Evolutionary conservation across 2,329 filamentous ascomycete species (phyloP).

Genomic region (Pseudogymnoascus sp.): DNA sequence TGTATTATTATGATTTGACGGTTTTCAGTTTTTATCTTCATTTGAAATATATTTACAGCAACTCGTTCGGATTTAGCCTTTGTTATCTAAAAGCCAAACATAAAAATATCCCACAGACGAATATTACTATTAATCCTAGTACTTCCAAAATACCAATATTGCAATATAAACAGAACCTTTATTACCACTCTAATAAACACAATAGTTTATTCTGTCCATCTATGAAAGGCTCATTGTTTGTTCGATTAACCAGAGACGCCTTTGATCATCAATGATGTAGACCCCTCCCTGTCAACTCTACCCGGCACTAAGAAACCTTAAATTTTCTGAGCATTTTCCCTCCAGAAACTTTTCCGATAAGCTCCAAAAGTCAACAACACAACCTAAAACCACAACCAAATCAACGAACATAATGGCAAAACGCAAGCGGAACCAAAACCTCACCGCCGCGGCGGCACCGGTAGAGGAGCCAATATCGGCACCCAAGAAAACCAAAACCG

Average conservation of each 20-base stretch:
- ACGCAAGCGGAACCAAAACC: conserved; percentile 5
- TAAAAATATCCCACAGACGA: not conserved
- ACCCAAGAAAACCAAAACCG: conserved; percentile 8
- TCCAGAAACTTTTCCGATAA: conserved; percentile 8
- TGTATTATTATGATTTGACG: not conserved
- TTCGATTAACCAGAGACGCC: not conserved
- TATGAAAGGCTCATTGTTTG: not conserved
- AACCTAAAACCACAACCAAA: not conserved
- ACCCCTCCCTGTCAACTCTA: conserved; percentile 1
- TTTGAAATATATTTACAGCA: not conserved
- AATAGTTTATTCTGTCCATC: not conserved
- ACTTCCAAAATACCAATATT: not conserved
- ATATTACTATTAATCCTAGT: not conserved
- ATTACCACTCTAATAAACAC: too few species aligned
- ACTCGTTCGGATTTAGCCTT: not conserved
- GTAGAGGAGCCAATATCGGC: not conserved
- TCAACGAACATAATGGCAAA: conserved; percentile 2
- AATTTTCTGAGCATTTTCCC: conserved; percentile 3
- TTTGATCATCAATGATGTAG: not conserved
- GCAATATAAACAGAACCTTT: not conserved
- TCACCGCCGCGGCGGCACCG: not conserved
- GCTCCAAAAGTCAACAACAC: not conserved
- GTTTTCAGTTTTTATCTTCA: not conserved
- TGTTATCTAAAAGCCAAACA: not conserved
- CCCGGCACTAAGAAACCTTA: conserved; percentile 9